A percentile compares a stretch with the other conserved stretches of the same genome.
Conservation (phyloP, 306 rosid species). For the Cucurbita pepo region DNA sequence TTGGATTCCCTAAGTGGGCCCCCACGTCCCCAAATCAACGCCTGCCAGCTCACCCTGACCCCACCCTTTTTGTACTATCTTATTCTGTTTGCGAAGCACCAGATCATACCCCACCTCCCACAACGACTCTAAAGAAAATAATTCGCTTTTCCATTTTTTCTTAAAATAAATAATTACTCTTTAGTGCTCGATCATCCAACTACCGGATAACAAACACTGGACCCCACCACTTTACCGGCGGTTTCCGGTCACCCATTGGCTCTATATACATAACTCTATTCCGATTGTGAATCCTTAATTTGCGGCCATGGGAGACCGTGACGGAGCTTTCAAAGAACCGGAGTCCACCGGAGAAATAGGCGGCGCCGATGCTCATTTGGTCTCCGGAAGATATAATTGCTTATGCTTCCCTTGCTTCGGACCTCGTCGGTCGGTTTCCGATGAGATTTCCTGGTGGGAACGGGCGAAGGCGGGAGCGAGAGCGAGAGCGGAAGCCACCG, state of each 20-base stretch:
- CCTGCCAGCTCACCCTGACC: neutral
- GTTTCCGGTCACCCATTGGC: neutral
- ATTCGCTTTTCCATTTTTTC: neutral
- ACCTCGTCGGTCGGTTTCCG: constrained; percentile 20
- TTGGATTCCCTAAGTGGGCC: neutral
- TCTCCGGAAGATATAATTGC: constrained; percentile 24
- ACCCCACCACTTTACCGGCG: neutral
- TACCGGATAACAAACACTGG: neutral
- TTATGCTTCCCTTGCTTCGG: constrained; percentile 51
- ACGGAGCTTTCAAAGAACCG: constrained; percentile 10
- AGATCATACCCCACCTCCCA: neutral
- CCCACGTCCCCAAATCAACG: neutral
- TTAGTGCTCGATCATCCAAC: neutral
- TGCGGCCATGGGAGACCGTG: constrained; percentile 1
- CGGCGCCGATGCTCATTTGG: constrained; percentile 13
- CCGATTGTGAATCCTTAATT: neutral
- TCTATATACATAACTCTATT: constrained; percentile 5
- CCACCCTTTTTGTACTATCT: neutral
- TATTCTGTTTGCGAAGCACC: neutral
- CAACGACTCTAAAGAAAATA: neutral
- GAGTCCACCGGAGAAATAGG: constrained; percentile 24
- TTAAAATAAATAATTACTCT: neutral
- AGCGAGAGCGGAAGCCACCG: neutral
- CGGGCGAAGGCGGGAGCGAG: constrained; percentile 22
- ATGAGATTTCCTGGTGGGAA: constrained; percentile 51